Base-by-base conservation (phyloP, 371 early-diverging fungal species). In the Actinomortierella wolfii region DNA sequence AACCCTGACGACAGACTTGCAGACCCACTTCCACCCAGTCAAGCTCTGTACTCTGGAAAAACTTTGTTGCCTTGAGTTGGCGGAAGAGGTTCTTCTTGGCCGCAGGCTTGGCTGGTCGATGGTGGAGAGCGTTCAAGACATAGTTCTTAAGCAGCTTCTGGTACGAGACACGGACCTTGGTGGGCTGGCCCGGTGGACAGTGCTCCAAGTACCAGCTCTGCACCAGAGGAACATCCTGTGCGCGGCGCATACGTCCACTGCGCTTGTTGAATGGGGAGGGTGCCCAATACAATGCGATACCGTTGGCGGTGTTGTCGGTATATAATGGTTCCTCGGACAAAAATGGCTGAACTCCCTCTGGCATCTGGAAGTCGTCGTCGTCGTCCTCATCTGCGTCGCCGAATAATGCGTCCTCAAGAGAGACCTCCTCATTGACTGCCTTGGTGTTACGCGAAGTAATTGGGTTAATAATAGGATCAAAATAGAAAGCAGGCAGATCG, bases 11-110 rank as follows among this genome's bases (percentile, higher is more conserved):
- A 67, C 96, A 93, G 21, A 99, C 93, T 78, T 98, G 98, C 46
- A 98, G 80, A 56, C 99, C 98, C 25, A 96, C 97, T 82, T 99
- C 99, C 28, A 97, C 95, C 99, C 99, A 99, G 79, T 98, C 98
- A 23, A 99, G 83, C 67, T 97, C 94, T 9, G 99, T 97, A 3
- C 89, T 87, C 77, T 97, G 97, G 89, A 98, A 99, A 79, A 98
- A 99, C 79, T 99, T 97, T 54, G 99, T 98, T 2, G 94, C 89
- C 68, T 92, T 92, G 48, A 98, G 86, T 77, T 96, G 93, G 44
- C 93, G 89, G 86, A 98, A 95, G 50, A 97, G 87, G 60, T 94
- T 92, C 71, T 94, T 93, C 71, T 96, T 96, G 78, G 88, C 93
- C 60, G 92, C 79, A 1, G 97, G 85, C 65, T 94, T 92, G 26